A percentile compares a stretch with the other conserved stretches of the same genome.
phyloP scores from a whole-genome alignment of 75 land plant species.

The Adiantum capillusveneris region DNA sequence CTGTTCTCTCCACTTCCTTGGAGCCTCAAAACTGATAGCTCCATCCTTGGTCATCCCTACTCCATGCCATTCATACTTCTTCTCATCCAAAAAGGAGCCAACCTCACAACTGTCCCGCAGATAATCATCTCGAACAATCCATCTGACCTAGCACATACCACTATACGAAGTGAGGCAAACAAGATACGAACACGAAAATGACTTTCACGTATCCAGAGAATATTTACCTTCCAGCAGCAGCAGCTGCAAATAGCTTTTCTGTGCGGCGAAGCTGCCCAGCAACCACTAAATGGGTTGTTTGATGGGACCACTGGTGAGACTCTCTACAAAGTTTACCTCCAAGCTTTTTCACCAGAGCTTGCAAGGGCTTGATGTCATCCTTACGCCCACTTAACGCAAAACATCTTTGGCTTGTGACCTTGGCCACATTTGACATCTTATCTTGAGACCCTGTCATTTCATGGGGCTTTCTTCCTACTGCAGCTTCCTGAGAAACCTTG shows the following conservation, averaged over 20 bases:
- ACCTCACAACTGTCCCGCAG: constrained; percentile 53
- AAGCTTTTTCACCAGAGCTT: constrained; percentile 38
- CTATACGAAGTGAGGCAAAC: no score
- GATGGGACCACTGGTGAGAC: constrained; percentile 78
- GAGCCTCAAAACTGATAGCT: constrained; percentile 67
- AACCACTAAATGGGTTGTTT: constrained; percentile 72
- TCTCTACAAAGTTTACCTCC: constrained; percentile 59
- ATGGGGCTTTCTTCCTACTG: background rate
- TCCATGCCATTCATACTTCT: constrained; percentile 70
- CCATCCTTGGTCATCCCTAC: constrained; percentile 61
- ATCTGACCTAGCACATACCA: no score
- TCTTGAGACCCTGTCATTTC: background rate
- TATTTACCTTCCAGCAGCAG: constrained; percentile 90
- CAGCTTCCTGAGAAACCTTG: no score
- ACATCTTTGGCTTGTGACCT: constrained; percentile 3
- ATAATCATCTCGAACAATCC: constrained; percentile 72
- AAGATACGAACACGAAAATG: no score
- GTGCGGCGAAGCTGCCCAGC: constrained; percentile 72
- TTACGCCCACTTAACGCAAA: constrained; percentile 72
- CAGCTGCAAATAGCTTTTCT: constrained; percentile 87
- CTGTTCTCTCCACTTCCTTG: constrained; percentile 73
- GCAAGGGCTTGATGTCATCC: constrained; percentile 56
- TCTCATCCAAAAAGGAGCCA: constrained; percentile 59
- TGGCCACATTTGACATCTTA: background rate
- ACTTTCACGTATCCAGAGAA: no score